A percentile compares a stretch with the other conserved stretches of the same genome.
These are phyloP conservation scores for Linum usitatissimum DNA, from an alignment of 345 rosid genomes.

Conservation along the genomic window DNA sequence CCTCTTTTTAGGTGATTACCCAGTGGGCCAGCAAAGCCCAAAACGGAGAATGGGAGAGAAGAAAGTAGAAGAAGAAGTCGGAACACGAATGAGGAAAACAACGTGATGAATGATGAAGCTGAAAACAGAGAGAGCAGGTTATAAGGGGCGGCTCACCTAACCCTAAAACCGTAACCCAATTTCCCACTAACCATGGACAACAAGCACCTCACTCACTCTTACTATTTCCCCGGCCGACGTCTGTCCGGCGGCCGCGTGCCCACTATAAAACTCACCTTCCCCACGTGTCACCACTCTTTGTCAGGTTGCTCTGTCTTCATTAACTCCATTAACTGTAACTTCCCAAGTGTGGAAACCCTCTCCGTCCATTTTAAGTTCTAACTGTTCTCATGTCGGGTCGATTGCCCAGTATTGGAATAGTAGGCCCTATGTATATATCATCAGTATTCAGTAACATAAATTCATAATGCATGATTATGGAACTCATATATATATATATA, in stretches of 20 bases:
- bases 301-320: not conserved
- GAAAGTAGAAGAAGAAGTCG: not conserved
- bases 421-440: too few relatives aligned
- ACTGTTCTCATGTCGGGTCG: too few relatives aligned
- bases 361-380: too few relatives aligned
- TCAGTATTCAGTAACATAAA: too few relatives aligned
- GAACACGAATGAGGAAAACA: not conserved
- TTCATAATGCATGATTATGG: too few relatives aligned
- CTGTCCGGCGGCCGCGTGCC: not conserved
- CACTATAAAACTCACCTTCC: not conserved
- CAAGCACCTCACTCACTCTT: not conserved
- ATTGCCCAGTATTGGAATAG: too few relatives aligned
- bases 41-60: not conserved
- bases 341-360: not conserved
- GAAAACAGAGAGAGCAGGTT: not conserved
- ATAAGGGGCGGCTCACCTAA: slow-evolving; percentile 1
- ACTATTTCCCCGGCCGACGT: not conserved
- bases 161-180: not conserved
- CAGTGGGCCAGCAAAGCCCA: not conserved
- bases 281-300: not conserved
- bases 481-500: too few relatives aligned
- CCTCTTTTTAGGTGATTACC: not conserved
- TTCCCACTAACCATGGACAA: not conserved
- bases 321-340: not conserved
- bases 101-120: not conserved